A percentile compares a stretch with the other conserved stretches of the same genome.
Evolutionary conservation across 2,329 filamentous ascomycete genomes (phyloP).

Genomic region (Phialophora tarda): DNA sequence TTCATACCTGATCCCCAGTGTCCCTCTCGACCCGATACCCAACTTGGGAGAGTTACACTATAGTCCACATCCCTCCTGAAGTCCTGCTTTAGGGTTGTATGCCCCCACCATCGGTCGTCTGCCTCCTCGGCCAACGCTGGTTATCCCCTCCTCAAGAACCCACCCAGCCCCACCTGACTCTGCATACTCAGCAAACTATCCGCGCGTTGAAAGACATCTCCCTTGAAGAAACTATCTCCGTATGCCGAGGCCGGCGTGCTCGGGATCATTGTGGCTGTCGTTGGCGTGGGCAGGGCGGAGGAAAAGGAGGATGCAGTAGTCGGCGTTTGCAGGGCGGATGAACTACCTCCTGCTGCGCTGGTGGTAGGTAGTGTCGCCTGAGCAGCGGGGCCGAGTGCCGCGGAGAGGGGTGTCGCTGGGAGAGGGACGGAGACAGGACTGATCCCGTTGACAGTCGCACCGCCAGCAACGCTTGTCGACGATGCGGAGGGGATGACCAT

Average conservation of each 20-base stretch:
- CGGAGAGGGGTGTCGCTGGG: constrained; percentile 87
- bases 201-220: constrained; percentile 56
- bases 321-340: constrained; percentile 10
- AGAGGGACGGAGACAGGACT: constrained; percentile 57
- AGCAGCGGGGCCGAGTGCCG: constrained; percentile 84
- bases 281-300: constrained; percentile 11
- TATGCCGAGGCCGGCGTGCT: constrained; percentile 57
- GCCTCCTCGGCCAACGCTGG: not conserved
- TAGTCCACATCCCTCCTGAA: not conserved
- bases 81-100: not conserved
- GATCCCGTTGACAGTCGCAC: constrained; percentile 21
- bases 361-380: constrained; percentile 81
- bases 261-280: constrained; percentile 21
- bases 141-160: constrained; percentile 31
- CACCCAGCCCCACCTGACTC: constrained; percentile 26
- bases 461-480: constrained; percentile 13
- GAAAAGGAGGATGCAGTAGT: constrained; percentile 7
- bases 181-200: constrained; percentile 53
- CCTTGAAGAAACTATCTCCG: constrained; percentile 56
- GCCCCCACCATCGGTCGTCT: not conserved
- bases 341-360: not conserved
- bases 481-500: not conserved
- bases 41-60: not conserved
- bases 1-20: not conserved
- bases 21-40: not conserved